A percentile compares a stretch with the other conserved stretches of the same genome.
These are phyloP conservation scores for Pseudogymnoascus sp. DNA, from an alignment of 2,329 filamentous ascomycete genomes.

Conservation along the genomic window DNA sequence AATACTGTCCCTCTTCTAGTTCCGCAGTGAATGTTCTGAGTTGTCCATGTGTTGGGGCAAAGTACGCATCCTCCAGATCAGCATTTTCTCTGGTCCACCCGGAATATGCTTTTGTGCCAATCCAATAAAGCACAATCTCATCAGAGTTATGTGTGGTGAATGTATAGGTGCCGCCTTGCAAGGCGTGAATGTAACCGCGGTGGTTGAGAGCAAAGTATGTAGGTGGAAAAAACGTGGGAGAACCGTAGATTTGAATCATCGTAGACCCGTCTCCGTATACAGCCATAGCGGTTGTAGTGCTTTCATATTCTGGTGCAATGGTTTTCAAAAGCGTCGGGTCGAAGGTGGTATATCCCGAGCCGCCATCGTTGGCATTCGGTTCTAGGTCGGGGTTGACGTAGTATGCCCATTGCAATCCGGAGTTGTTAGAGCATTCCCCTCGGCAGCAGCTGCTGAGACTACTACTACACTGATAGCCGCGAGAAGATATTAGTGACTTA, in stretches of 20 bases:
- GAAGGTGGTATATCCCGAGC: slow-evolving; percentile 1
- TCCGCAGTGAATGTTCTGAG: slow-evolving; percentile 3
- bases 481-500: background rate
- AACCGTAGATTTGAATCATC: slow-evolving; percentile 7
- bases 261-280: background rate
- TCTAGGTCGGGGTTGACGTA: background rate
- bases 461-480: background rate
- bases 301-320: background rate
- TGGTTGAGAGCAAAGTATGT: slow-evolving; percentile 18
- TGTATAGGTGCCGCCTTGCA: slow-evolving; percentile 21
- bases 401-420: slow-evolving; percentile 10
- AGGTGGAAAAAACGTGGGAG: background rate
- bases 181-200: slow-evolving; percentile 18
- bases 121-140: slow-evolving; percentile 23
- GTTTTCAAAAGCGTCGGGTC: slow-evolving; percentile 8
- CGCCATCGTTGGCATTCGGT: background rate
- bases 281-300: background rate
- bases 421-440: background rate
- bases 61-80: background rate
- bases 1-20: background rate
- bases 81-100: slow-evolving; percentile 20
- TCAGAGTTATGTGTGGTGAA: slow-evolving; percentile 21
- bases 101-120: slow-evolving; percentile 20
- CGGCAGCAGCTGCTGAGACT: background rate
- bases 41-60: background rate